phyloP scores from a whole-genome alignment of 495 filamentous ascomycete species.

The Usnea hakonensis region DNA sequence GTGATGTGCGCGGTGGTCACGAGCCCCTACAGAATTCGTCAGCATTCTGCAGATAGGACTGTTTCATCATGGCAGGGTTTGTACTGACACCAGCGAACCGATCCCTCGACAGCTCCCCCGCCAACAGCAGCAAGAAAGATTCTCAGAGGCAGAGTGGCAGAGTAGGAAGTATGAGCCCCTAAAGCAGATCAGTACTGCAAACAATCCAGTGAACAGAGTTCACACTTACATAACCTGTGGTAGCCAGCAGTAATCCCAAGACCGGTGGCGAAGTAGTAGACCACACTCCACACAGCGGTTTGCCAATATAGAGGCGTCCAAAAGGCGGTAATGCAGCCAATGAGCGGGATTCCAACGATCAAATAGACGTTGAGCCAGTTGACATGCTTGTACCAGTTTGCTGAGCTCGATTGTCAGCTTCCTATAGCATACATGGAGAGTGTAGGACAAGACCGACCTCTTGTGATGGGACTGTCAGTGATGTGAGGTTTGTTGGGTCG shows the following conservation, averaged over 20 bases:
- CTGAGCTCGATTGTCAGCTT: constrained; percentile 40
- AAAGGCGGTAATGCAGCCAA: constrained; percentile 66
- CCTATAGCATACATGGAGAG: neutral
- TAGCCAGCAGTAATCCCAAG: constrained; percentile 45
- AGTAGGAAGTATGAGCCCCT: constrained; percentile 94
- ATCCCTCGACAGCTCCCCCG: constrained; percentile 92
- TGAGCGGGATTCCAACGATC: constrained; percentile 76
- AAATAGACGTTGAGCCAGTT: constrained; percentile 89
- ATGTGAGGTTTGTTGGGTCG: constrained; percentile 51
- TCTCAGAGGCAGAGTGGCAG: constrained; percentile 76
- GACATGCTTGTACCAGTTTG: constrained; percentile 95
- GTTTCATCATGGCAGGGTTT: neutral
- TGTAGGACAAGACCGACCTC: neutral
- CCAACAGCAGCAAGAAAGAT: constrained; percentile 89
- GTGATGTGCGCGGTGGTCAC: constrained; percentile 95
- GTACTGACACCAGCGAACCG: constrained; percentile 70
- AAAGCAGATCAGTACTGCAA: neutral
- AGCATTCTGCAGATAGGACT: neutral
- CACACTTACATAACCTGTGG: constrained; percentile 53
- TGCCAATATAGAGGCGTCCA: constrained; percentile 72
- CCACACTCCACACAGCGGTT: constrained; percentile 72
- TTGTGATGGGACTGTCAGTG: constrained; percentile 51
- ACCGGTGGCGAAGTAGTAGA: constrained; percentile 57
- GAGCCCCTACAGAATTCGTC: constrained; percentile 46
- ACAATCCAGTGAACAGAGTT: neutral